Percentiles rank a stretch among this genome's conserved stretches.
phyloP scores from a whole-genome alignment of 2,329 filamentous ascomycete species.

The Periconia macrospinosa region DNA sequence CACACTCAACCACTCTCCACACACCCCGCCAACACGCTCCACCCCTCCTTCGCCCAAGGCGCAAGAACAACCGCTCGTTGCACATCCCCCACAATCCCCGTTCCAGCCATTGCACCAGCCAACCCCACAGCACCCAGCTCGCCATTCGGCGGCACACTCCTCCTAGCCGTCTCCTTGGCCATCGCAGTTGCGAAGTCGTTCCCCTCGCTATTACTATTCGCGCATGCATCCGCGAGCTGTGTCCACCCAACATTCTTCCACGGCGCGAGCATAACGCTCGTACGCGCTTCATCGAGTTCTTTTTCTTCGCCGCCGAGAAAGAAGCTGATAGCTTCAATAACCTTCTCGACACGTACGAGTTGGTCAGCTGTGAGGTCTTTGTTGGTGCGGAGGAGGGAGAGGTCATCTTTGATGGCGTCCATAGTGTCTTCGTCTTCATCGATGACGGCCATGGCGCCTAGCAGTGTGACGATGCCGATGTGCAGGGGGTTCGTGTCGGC shows the following conservation, averaged over 20 bases:
- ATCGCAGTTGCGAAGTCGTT: conserved; percentile 67
- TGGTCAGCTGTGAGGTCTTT: conserved; percentile 65
- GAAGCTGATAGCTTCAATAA: conserved; percentile 74
- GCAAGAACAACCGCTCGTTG: conserved; percentile 78
- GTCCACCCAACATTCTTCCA: conserved; percentile 80
- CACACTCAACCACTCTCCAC: conserved; percentile 5
- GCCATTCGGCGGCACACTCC: conserved; percentile 73
- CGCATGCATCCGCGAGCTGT: conserved; percentile 64
- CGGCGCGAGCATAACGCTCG: conserved; percentile 79
- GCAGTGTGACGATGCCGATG: conserved; percentile 74
- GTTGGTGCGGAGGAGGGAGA: conserved; percentile 71
- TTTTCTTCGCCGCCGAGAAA: conserved; percentile 53
- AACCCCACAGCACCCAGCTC: conserved; percentile 69
- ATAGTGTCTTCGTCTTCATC: conserved; percentile 78
- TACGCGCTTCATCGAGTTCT: conserved; percentile 67
- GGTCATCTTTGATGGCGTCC: conserved; percentile 77
- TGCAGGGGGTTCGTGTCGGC: conserved; percentile 76
- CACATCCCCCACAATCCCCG: conserved; percentile 70
- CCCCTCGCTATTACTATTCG: conserved; percentile 19
- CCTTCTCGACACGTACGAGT: conserved; percentile 69
- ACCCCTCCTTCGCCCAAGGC: conserved; percentile 72
- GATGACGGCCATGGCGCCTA: conserved; percentile 81
- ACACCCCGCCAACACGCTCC: conserved; percentile 58
- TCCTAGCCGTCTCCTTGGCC: conserved; percentile 76
- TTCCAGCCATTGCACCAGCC: conserved; percentile 72